Evolutionary conservation across 352 stramenopile species (phyloP).

Genomic region (Salisapilia sapeloensis): DNA sequence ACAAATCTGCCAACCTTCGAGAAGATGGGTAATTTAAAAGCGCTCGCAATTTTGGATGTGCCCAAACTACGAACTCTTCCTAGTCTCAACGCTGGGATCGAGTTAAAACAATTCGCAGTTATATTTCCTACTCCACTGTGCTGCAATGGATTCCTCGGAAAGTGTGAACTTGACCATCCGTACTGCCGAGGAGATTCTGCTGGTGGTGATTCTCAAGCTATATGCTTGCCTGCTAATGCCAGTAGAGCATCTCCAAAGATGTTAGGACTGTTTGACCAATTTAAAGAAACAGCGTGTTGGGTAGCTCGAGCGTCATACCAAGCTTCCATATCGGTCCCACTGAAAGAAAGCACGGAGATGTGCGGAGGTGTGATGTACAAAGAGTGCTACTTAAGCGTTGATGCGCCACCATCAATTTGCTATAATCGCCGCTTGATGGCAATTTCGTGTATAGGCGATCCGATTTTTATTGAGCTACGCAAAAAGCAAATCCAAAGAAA

Average conservation of each 20-base stretch:
- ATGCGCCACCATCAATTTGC: too few species aligned
- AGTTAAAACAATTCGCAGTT: too few species aligned
- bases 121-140: too few species aligned
- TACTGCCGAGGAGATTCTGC: conserved; percentile 8
- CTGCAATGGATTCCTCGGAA: conserved; percentile 13
- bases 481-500: conserved; percentile 9
- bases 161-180: conserved; percentile 7
- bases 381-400: conserved; percentile 7
- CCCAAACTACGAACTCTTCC: too few species aligned
- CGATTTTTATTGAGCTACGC: conserved; percentile 9
- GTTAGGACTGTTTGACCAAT: conserved; percentile 3
- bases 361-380: conserved; percentile 23
- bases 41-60: too few species aligned
- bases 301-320: conserved; percentile 7
- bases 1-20: conserved; percentile 10
- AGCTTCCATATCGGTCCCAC: conserved; percentile 1
- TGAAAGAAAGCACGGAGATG: conserved; percentile 8
- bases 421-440: conserved; percentile 13
- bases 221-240: not conserved
- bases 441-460: conserved; percentile 9
- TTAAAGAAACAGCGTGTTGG: conserved; percentile 2
- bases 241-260: conserved; percentile 8
- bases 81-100: too few species aligned
- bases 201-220: not conserved
- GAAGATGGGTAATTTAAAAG: conserved; percentile 14